Base-by-base conservation (phyloP, 2,329 filamentous ascomycete species). In the Huntiella omanensis region DNA sequence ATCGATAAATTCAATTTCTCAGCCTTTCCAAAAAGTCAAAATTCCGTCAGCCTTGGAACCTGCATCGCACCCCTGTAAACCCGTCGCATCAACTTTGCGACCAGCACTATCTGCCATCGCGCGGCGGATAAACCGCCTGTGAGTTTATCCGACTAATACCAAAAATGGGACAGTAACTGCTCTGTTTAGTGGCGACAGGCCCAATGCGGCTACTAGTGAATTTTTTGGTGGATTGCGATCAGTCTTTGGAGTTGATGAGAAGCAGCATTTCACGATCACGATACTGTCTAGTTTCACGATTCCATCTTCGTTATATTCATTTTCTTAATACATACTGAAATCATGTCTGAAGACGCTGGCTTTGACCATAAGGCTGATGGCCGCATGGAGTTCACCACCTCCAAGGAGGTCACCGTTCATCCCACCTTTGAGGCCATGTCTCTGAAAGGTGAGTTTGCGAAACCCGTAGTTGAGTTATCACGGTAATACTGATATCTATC, bases 311-410 rank as follows among this genome's bases (percentile, higher is more conserved):
- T 40, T 34, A 42, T 42, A 11, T 43, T 12, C 11, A 36, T 4
- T 16, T n/a, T 34, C 22, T 5, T 28, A 36, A 34, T 33, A 17
- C 15, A 37, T 10, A 10, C 4, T 36, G 22, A 40, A 22, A 58
- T 83, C 52, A 98, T 96, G 91, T 85, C 87, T 53, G 88, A 96
- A 64, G 51, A 56, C 43, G 67, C 66, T 54, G 73, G 72, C 52
- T 77, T 96, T 60, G 88, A 98, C 65, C 81, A 84, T 66, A 87
- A 87, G 67, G 78, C 80, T 53, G 91, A 96, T 63, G 87, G 94
- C 71, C 79, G 84, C 64, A 93, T 96, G 79, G 88, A 96, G 69
- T 96, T 98, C 64, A 82, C 81, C 54, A 98, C 91, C 62, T 95
- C 88, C 53, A 95, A 94, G 67, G 91, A 96, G 71, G 88, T 96